A percentile compares a stretch with the other conserved stretches of the same genome.
phyloP scores from a whole-genome alignment of 192 early-diverging fungal species.

The Blastocladiella britannica region DNA sequence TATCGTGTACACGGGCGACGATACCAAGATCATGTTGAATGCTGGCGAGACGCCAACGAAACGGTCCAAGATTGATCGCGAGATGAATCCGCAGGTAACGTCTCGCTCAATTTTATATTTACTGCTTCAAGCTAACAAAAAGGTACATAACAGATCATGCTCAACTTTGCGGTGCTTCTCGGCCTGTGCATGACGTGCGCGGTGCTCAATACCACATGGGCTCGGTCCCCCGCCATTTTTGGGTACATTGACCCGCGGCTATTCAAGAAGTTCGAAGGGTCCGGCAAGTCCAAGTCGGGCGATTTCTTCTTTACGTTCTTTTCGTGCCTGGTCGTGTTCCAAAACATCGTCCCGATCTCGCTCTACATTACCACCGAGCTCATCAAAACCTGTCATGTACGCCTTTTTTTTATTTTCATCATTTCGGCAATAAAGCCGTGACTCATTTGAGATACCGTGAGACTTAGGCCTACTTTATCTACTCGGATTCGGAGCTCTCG shows the following conservation, averaged over 20 bases:
- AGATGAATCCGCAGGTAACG: slow-evolving; percentile 46
- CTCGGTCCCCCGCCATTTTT: neutral
- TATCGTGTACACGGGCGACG: slow-evolving; percentile 48
- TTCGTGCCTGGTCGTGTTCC: slow-evolving; percentile 26
- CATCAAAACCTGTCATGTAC: slow-evolving; percentile 37
- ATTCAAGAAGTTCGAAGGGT: neutral
- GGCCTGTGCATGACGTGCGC: slow-evolving; percentile 27
- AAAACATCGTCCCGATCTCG: slow-evolving; percentile 49
- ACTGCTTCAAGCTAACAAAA: slow-evolving; percentile 6
- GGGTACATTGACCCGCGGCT: neutral
- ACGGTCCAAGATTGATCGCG: slow-evolving; percentile 39
- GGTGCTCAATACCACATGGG: slow-evolving; percentile 4
- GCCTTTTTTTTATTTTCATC: neutral
- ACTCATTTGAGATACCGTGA: neutral
- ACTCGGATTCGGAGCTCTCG: slow-evolving; percentile 42
- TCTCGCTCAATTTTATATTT: slow-evolving; percentile 1
- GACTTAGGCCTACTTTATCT: slow-evolving; percentile 49
- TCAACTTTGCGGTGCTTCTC: slow-evolving; percentile 28
- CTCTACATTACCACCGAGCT: slow-evolving; percentile 39
- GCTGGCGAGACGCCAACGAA: slow-evolving; percentile 48
- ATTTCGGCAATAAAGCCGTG: too few species aligned
- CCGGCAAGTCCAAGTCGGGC: neutral
- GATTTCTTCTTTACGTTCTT: slow-evolving; percentile 33
- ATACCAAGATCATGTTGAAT: slow-evolving; percentile 60
- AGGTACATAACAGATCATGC: slow-evolving; percentile 4